Evolutionary conservation across 2,329 filamentous ascomycete genomes (phyloP).

Genomic region (Trichoderma arundinaceum): DNA sequence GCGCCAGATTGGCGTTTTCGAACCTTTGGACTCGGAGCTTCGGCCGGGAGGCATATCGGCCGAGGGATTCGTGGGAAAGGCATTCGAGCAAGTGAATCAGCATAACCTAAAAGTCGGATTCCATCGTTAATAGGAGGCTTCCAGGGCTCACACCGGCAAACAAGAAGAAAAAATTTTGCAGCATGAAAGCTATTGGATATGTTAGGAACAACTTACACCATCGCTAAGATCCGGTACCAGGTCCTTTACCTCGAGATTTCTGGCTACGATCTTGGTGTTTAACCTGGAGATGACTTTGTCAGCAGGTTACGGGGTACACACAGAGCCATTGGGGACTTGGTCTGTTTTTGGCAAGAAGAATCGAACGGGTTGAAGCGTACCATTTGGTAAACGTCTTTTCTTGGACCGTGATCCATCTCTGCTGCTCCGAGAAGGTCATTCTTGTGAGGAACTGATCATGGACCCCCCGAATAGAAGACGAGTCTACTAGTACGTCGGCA

Average conservation of each 20-base stretch:
- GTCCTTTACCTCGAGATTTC: constrained; percentile 81
- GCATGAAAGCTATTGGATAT: neutral
- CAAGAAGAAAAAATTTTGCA: neutral
- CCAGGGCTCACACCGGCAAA: neutral
- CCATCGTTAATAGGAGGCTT: constrained; percentile 31
- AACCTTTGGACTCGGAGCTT: constrained; percentile 96
- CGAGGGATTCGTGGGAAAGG: constrained; percentile 90
- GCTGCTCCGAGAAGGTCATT: constrained; percentile 69
- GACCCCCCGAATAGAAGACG: constrained; percentile 51
- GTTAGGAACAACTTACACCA: constrained; percentile 69
- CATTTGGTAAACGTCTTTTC: constrained; percentile 99
- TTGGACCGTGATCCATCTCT: constrained; percentile 79
- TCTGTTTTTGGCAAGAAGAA: neutral
- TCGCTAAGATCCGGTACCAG: constrained; percentile 89
- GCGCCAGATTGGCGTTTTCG: constrained; percentile 95
- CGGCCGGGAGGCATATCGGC: constrained; percentile 93
- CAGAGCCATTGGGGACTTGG: constrained; percentile 21
- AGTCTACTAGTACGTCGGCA: constrained; percentile 43
- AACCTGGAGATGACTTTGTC: constrained; percentile 63
- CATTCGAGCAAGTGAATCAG: constrained; percentile 98
- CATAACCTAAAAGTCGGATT: constrained; percentile 66
- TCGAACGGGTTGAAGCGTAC: constrained; percentile 38
- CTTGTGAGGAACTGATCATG: constrained; percentile 59
- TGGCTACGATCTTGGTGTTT: constrained; percentile 87
- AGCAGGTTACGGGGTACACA: neutral